Conservation (phyloP, 805 yeast species). For the Yarrowia sp. region DNA sequence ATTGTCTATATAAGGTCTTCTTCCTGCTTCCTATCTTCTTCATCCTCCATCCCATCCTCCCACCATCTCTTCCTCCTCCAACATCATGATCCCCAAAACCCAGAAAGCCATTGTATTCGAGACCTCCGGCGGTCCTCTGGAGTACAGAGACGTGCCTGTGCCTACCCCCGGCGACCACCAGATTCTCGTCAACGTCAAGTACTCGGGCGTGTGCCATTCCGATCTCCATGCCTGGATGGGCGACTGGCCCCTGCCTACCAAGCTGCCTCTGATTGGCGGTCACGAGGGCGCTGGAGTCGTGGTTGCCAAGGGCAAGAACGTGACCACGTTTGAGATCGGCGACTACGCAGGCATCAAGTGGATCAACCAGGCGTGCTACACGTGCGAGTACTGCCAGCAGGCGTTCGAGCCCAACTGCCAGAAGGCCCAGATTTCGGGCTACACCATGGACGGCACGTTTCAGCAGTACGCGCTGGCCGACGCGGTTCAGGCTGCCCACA, state of each 20-base stretch:
- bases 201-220: conserved; percentile 93
- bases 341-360: conserved; percentile 85
- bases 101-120: conserved; percentile 78
- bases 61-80: neutral
- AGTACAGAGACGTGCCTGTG: conserved; percentile 76
- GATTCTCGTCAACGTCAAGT: conserved; percentile 79
- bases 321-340: conserved; percentile 75
- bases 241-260: conserved; percentile 84
- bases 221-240: conserved; percentile 94
- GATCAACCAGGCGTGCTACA: conserved; percentile 78
- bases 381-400: conserved; percentile 77
- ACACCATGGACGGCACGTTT: conserved; percentile 89
- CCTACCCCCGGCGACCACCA: conserved; percentile 81
- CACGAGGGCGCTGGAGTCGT: conserved; percentile 91
- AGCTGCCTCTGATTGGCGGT: conserved; percentile 82
- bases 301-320: conserved; percentile 75
- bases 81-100: conserved; percentile 59
- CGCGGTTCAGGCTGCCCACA: conserved; percentile 82
- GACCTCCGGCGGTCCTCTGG: conserved; percentile 66
- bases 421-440: conserved; percentile 75
- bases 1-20: neutral
- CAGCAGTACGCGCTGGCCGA: conserved; percentile 90
- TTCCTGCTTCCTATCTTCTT: too few species aligned
- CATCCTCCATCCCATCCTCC: neutral
- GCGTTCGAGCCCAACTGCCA: conserved; percentile 72